Percentiles rank a stretch among this genome's conserved stretches.
phyloP scores from a whole-genome alignment of 345 rosid species.

The Gossypium sturtianum region DNA sequence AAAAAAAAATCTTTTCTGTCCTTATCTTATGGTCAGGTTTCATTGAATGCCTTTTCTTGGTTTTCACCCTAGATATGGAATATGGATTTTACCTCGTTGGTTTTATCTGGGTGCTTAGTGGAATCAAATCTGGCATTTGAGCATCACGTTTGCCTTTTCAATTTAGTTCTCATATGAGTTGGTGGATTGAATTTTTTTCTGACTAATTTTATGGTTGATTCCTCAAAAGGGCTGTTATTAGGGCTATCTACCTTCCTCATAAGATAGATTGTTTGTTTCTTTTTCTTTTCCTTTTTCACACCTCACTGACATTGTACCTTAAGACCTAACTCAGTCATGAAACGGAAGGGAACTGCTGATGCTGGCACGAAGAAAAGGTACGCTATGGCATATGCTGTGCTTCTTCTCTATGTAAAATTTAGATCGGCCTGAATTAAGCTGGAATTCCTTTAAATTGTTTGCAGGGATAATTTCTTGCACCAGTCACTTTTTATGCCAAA shows the following conservation, averaged over 20 bases:
- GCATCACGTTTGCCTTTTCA: background rate
- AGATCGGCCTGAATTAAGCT: slow-evolving; percentile 10
- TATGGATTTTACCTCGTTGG: background rate
- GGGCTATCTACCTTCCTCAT: background rate
- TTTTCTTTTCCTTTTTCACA: background rate
- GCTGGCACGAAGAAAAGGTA: slow-evolving; percentile 71
- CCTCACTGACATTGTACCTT: slow-evolving; percentile 9
- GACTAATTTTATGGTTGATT: background rate
- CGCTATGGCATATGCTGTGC: slow-evolving; percentile 10
- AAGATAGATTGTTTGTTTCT: background rate
- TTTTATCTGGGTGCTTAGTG: background rate
- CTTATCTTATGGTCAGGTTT: background rate
- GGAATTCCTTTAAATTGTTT: slow-evolving; percentile 11
- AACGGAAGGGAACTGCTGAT: slow-evolving; percentile 59
- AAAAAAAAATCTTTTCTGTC: too few species aligned
- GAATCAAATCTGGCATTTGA: slow-evolving; percentile 4
- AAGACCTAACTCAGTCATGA: slow-evolving; percentile 40
- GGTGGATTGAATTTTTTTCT: background rate
- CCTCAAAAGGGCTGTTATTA: background rate
- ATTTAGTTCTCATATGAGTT: background rate
- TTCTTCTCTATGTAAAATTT: background rate
- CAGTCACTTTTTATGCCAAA: slow-evolving; percentile 88
- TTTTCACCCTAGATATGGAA: background rate
- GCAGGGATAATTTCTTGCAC: slow-evolving; percentile 94
- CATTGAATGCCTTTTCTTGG: background rate